phyloP scores from a whole-genome alignment of 2,329 filamentous ascomycete species.

The Dactylellina drechsleri region DNA sequence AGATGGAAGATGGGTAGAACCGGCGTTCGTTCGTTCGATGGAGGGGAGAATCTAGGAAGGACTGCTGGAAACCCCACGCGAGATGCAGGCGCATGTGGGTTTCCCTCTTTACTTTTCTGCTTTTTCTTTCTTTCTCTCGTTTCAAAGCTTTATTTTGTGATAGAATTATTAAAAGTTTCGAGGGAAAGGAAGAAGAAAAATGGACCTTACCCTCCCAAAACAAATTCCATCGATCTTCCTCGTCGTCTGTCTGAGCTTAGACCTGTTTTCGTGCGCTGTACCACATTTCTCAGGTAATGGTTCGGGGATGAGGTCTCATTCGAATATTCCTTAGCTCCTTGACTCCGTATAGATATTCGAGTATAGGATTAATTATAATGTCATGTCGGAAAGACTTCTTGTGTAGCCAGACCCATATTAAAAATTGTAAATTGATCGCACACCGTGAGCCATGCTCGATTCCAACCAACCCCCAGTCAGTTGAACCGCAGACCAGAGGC shows the following conservation, averaged over 20 bases:
- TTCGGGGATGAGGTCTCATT: conserved; percentile 3
- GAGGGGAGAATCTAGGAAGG: conserved; percentile 11
- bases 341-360: not conserved
- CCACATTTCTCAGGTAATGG: conserved; percentile 28
- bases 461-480: conserved; percentile 9
- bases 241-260: conserved; percentile 13
- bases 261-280: conserved; percentile 51
- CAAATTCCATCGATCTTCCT: conserved; percentile 7
- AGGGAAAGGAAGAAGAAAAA: not conserved
- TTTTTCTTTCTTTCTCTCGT: not conserved
- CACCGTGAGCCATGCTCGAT: conserved; percentile 31
- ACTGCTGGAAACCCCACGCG: conserved; percentile 42
- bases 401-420: conserved; percentile 18
- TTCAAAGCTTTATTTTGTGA: conserved; percentile 12
- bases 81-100: conserved; percentile 6
- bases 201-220: conserved; percentile 15
- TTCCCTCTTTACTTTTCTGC: not conserved
- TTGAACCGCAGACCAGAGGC: conserved; percentile 33
- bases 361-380: not conserved
- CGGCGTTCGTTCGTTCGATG: not conserved
- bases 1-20: conserved; percentile 20
- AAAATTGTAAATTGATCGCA: conserved; percentile 10
- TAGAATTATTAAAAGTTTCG: conserved; percentile 12
- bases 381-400: conserved; percentile 3
- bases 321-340: not conserved